These are phyloP conservation scores for Sinapis alba DNA, from an alignment of 441 rosid species.

Conservation along the genomic window DNA sequence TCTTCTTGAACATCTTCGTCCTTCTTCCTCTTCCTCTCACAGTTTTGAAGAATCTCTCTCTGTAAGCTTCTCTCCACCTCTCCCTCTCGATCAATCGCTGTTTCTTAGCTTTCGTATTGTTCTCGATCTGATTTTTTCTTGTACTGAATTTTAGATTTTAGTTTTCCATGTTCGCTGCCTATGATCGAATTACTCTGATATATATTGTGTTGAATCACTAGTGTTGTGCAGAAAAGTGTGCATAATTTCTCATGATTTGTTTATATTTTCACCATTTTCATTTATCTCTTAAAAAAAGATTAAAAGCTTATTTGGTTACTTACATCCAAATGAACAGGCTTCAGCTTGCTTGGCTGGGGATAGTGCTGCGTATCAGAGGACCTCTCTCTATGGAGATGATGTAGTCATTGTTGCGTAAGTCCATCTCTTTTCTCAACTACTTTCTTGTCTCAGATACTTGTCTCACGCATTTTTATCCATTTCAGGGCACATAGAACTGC, in stretches of 20 bases:
- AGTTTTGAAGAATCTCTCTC: slow-evolving; percentile 55
- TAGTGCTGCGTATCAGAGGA: slow-evolving; percentile 84
- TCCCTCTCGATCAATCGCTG: not conserved
- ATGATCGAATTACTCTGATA: too few species aligned
- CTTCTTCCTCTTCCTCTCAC: slow-evolving; percentile 60
- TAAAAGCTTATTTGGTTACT: slow-evolving; percentile 1
- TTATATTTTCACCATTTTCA: slow-evolving; percentile 29
- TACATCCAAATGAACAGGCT: slow-evolving; percentile 46
- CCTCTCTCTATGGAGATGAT: slow-evolving; percentile 79
- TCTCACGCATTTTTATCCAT: not conserved
- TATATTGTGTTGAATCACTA: not conserved
- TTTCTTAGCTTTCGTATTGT: slow-evolving; percentile 17
- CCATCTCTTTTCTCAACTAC: not conserved
- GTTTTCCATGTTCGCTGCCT: not conserved
- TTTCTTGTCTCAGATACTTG: not conserved
- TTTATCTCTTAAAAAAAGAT: slow-evolving; percentile 51
- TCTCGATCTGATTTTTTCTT: slow-evolving; percentile 3
- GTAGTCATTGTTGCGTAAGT: slow-evolving; percentile 93
- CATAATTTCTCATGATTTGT: slow-evolving; percentile 2
- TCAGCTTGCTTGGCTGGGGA: slow-evolving; percentile 87
- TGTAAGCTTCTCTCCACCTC: slow-evolving; percentile 43
- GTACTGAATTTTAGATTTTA: not conserved
- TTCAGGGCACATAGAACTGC: slow-evolving; percentile 88
- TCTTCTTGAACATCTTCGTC: slow-evolving; percentile 87
- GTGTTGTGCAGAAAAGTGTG: slow-evolving; percentile 1